Evolutionary conservation across 2,329 filamentous ascomycete species (phyloP).

Genomic region (Microsporum ferrugineum): DNA sequence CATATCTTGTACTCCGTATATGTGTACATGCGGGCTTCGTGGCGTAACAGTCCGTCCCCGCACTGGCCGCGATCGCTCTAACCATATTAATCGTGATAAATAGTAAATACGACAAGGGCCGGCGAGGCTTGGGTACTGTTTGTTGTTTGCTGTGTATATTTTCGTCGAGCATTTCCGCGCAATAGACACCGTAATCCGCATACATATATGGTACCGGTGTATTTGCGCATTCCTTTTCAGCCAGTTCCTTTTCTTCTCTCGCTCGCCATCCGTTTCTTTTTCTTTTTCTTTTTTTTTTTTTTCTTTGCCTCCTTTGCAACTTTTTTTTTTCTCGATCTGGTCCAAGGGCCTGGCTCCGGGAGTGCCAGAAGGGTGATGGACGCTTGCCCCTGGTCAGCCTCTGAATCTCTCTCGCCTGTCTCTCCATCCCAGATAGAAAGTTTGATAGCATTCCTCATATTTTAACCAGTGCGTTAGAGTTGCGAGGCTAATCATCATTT

Average conservation of each 20-base stretch:
- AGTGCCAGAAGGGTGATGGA: not conserved
- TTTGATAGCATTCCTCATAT: not conserved
- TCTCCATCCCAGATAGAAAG: not conserved
- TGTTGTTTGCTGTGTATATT: not conserved
- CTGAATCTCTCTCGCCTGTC: not conserved
- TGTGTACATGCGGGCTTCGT: constrained; percentile 2
- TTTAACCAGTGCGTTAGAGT: constrained; percentile 1
- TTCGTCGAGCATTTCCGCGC: not conserved
- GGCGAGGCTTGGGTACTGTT: not conserved
- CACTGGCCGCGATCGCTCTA: constrained; percentile 3
- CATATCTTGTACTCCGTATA: not conserved
- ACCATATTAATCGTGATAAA: not conserved
- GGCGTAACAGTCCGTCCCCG: constrained; percentile 3
- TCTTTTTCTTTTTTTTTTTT: not conserved
- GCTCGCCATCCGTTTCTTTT: not conserved
- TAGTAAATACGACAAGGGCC: not conserved
- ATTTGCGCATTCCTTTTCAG: not conserved
- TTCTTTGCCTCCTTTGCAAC: not conserved
- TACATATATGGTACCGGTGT: not conserved
- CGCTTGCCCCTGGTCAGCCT: not conserved
- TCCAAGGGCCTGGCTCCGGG: not conserved
- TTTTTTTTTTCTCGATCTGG: not conserved
- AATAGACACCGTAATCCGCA: not conserved
- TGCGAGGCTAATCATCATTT: not conserved
- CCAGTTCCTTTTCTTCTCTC: not conserved